Base-by-base conservation (phyloP, 2,329 filamentous ascomycete species). In the Penicillium rolfsii region DNA sequence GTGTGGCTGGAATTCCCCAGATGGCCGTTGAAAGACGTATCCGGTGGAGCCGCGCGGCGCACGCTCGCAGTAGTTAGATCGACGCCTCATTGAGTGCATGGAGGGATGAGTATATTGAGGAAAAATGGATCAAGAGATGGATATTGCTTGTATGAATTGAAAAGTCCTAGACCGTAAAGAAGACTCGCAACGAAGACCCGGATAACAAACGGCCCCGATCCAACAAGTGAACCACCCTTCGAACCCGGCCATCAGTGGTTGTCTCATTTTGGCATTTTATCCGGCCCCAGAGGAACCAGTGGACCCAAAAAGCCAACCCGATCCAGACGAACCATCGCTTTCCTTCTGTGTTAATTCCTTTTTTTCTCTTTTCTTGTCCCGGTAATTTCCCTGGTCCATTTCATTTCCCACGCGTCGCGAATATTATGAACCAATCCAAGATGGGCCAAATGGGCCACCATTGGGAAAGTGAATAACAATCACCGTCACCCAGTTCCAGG, bases 21-120 rank as follows among this genome's bases (percentile, higher is more conserved):
- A 49, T 43, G 36, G 49, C 49, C 43, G 59, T 61, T 61, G 30
- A 43, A 28, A 50, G 50, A 57, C 53, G 60, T 53, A 59, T 59
- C 57, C 60, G 57, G 60, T 59, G 60, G 60, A 55, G 57, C 52
- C 57, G 52, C 22, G 4, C 22, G 14, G 36, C 36, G 52, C 38
- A 52, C n/a, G 1, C n/a, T 41, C 56, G 48, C 56, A 28, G 50
- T 19, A n/a, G 14, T 22, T 52, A 8, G 33, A 36, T 52, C 49
- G 9, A 19, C 30, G 35, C 33, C 26, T 50, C 28, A 30, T n/a
- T 12, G 30, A 33, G 30, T 33, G 8, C 2, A 33, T 33, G 30
- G 30, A 33, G 30, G 30, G 9, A 33, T 11, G 30, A 33, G 30
- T 33, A 11, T 33, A 5, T 2, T 35, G 33, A 12, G 14, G 0